Evolutionary conservation across 2,329 filamentous ascomycete genomes (phyloP).

Genomic region (Aspergillus ochraceoroseus): DNA sequence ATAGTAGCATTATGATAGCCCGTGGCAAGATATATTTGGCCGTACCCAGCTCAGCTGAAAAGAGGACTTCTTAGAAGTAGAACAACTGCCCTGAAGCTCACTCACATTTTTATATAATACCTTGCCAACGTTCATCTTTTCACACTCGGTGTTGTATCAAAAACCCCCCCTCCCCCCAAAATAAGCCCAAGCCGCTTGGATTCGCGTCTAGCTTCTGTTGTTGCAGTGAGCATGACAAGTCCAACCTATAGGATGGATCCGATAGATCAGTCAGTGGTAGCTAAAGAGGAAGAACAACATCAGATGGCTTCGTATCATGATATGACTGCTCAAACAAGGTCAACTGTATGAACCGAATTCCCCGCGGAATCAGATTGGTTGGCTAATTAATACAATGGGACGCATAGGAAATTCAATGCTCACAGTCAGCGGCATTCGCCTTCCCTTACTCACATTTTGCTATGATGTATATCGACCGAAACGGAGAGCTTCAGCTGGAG

Average conservation of each 20-base stretch:
- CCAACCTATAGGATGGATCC: conserved; percentile 15
- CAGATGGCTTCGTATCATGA: conserved; percentile 21
- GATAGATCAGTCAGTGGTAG: conserved; percentile 15
- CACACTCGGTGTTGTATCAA: not conserved
- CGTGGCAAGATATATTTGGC: conserved; percentile 18
- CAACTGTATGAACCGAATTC: conserved; percentile 18
- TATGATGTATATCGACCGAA: conserved; percentile 36
- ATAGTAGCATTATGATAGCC: conserved; percentile 4
- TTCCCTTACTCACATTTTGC: conserved; percentile 35
- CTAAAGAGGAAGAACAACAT: conserved; percentile 16
- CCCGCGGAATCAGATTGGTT: conserved; percentile 1
- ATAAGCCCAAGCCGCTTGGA: not conserved
- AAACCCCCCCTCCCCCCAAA: not conserved
- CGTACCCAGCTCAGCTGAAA: conserved; percentile 7
- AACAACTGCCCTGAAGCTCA: not conserved
- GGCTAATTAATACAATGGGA: conserved; percentile 12
- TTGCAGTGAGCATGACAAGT: conserved; percentile 16
- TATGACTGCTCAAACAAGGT: conserved; percentile 19
- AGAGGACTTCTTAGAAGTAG: not conserved
- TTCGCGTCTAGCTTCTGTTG: conserved; percentile 2
- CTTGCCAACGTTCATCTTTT: not conserved
- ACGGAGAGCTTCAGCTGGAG: conserved; percentile 31
- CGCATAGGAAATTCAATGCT: conserved; percentile 20
- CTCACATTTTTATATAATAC: not conserved
- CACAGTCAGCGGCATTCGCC: conserved; percentile 19